phyloP scores from a whole-genome alignment of 2,329 filamentous ascomycete genomes.

The Sordariomycetes sp. region DNA sequence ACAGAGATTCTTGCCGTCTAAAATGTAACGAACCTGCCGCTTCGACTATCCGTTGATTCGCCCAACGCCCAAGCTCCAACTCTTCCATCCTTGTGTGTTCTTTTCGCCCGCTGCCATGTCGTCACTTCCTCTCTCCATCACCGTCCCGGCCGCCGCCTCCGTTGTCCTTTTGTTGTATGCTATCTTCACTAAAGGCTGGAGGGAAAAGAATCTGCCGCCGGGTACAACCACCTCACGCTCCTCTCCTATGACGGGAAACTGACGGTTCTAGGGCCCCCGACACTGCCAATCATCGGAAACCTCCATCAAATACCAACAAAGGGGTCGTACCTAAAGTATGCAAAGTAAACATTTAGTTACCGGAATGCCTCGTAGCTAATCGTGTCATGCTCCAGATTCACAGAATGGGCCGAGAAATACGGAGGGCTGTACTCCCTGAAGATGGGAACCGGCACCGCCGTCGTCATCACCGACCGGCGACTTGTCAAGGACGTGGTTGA shows the following conservation, averaged over 20 bases:
- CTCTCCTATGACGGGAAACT: background rate
- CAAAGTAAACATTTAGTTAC: constrained; percentile 13
- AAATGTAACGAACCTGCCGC: no score
- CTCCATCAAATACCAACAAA: constrained; percentile 14
- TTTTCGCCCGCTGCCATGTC: no score
- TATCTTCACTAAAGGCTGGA: background rate
- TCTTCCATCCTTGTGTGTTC: background rate
- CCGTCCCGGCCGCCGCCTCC: background rate
- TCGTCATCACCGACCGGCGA: constrained; percentile 27
- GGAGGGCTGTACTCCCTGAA: constrained; percentile 31
- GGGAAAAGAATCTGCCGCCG: background rate
- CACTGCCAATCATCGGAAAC: constrained; percentile 29
- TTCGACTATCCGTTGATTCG: no score
- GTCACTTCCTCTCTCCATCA: no score
- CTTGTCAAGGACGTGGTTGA: constrained; percentile 31
- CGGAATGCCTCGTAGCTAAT: background rate
- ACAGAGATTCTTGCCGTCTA: no score
- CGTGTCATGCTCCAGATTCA: constrained; percentile 21
- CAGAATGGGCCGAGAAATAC: constrained; percentile 29
- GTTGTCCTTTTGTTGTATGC: background rate
- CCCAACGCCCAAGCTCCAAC: background rate
- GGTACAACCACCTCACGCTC: background rate
- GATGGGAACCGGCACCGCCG: constrained; percentile 24
- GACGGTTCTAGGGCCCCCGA: constrained; percentile 21
- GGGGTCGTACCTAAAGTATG: constrained; percentile 6